phyloP scores from a whole-genome alignment of 2,329 filamentous ascomycete species.

The Pseudogymnoascus sp. region DNA sequence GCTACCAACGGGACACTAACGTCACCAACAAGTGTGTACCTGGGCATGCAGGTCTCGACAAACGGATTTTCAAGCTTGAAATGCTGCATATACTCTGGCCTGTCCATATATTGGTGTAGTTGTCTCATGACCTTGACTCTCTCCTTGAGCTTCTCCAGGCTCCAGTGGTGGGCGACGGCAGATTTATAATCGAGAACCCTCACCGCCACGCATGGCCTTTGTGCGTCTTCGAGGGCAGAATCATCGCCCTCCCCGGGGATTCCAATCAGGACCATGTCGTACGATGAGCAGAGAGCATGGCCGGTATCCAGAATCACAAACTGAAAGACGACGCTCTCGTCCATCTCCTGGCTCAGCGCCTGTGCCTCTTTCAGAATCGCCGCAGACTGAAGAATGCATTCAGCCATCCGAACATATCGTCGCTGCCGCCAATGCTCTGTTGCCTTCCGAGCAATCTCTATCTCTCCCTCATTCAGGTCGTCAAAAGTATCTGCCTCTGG shows the following conservation, averaged over 20 bases:
- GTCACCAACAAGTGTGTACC: constrained; percentile 87
- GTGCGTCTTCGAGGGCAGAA: constrained; percentile 66
- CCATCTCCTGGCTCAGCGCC: constrained; percentile 94
- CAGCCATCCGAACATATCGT: constrained; percentile 89
- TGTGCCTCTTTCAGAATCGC: constrained; percentile 89
- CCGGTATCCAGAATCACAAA: constrained; percentile 87
- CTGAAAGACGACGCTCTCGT: constrained; percentile 88
- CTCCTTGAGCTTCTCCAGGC: constrained; percentile 80
- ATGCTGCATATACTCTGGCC: constrained; percentile 89
- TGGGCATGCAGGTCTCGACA: constrained; percentile 79
- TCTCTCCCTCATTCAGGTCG: constrained; percentile 62
- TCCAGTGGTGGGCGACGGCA: constrained; percentile 84
- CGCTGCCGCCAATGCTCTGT: constrained; percentile 71
- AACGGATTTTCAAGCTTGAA: constrained; percentile 91
- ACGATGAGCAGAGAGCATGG: constrained; percentile 83
- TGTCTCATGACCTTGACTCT: constrained; percentile 89
- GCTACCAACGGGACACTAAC: constrained; percentile 85
- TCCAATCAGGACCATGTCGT: constrained; percentile 91
- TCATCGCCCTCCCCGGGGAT: constrained; percentile 80
- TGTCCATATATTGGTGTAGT: constrained; percentile 92
- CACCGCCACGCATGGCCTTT: constrained; percentile 84
- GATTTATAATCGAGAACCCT: constrained; percentile 87
- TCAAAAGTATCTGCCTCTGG: constrained; percentile 9
- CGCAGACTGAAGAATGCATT: constrained; percentile 81
- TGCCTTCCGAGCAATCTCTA: constrained; percentile 57